Evolutionary conservation across 805 yeast species (phyloP).

Genomic region (Ogataea chonburiensis): DNA sequence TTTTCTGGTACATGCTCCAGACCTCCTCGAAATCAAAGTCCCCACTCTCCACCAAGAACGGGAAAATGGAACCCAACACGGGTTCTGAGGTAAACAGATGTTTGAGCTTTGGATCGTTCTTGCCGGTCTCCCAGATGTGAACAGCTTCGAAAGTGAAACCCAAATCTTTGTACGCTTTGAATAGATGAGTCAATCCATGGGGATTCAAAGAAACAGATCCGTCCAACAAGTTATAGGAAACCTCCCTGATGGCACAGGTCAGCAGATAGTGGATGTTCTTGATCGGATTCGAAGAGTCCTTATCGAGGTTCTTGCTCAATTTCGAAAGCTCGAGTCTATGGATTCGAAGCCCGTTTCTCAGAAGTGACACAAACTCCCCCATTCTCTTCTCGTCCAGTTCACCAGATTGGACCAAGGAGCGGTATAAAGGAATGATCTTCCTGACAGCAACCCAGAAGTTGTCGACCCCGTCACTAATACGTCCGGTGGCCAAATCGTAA

Average conservation of each 20-base stretch:
- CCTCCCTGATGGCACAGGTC: conserved; percentile 49
- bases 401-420: conserved; percentile 45
- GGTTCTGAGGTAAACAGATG: conserved; percentile 56
- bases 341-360: conserved; percentile 56
- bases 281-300: conserved; percentile 55
- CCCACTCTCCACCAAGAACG: conserved; percentile 60
- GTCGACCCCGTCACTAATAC: conserved; percentile 39
- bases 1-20: conserved; percentile 49
- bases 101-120: conserved; percentile 41
- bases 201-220: conserved; percentile 45
- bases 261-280: conserved; percentile 51
- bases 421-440: conserved; percentile 49
- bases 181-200: conserved; percentile 55
- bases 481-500: conserved; percentile 39
- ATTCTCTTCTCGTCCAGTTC: conserved; percentile 47
- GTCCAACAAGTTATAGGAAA: conserved; percentile 49
- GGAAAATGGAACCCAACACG: conserved; percentile 67
- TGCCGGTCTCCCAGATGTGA: conserved; percentile 67
- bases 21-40: conserved; percentile 61
- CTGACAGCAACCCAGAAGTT: conserved; percentile 54
- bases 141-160: conserved; percentile 62
- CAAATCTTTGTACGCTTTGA: conserved; percentile 60
- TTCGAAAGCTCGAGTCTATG: conserved; percentile 54
- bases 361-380: conserved; percentile 47
- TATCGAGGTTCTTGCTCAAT: conserved; percentile 57